Base-by-base conservation (phyloP, 2,329 filamentous ascomycete species). In the Hypoxylon sp. region DNA sequence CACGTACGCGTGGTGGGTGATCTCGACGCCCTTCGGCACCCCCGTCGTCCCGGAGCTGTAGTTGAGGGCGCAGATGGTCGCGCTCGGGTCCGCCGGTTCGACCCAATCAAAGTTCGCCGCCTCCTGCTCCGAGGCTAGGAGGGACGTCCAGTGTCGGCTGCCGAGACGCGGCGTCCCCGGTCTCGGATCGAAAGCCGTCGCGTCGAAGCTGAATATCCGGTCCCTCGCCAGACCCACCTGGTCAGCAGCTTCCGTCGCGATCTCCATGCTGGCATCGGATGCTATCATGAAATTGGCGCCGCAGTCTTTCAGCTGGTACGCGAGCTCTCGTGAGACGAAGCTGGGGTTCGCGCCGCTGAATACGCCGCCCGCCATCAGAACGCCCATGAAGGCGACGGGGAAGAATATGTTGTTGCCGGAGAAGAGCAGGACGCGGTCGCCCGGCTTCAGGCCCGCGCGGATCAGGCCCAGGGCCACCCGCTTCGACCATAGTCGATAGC, bases 21-120 rank as follows among this genome's bases (percentile, higher is more conserved):
- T 89, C 74, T 90, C 86, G 11, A 95, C 91, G 9, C 92, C 92
- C 72, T 96, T 96, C 8, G 91, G 90, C 3, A 92, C 81, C 5
- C 92, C 91, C 0, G 92, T 96, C 1, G 89, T 93, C 9, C 91
- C 86, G 24, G 84, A 88, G 63, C 86, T 90, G 75, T 94, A 96
- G 73, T 96, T 95, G 60, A 96, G 82, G 20, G 85, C 88, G 64
- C 88, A 85, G 1, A 84, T 83, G 4, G 81, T 80, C 20, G 75
- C 72, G 55, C 79, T 79, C 1, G 84, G 75, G 35, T 82, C 77
- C 0, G 75, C 72, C 0, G 79, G 80, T 55, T 87, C 80, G 13
- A 82, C 72, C 90, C 91, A 95, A 43, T 76, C 73, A 71, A 89
- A 93, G 2, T 68, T 69, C 2, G 77, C 73, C 1, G 84, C 89